A percentile compares a stretch with the other conserved stretches of the same genome.
These are phyloP conservation scores for Neodidymelliopsis sp. DNA, from an alignment of 2,329 filamentous ascomycete genomes.

Conservation along the genomic window DNA sequence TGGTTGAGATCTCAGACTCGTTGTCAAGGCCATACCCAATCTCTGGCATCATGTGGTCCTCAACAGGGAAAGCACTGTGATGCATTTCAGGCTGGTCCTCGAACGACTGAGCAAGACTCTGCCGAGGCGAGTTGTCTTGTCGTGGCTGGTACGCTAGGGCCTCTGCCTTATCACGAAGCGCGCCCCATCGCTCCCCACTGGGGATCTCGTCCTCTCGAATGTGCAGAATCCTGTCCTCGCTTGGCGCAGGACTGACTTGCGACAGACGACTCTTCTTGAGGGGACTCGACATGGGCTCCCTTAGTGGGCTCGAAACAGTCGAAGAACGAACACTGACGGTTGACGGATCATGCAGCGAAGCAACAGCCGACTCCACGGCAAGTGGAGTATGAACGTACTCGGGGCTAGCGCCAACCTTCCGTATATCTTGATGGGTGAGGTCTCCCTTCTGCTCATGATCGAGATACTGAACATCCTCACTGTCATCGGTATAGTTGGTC, in stretches of 20 bases:
- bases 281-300: conserved; percentile 26
- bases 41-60: conserved; percentile 77
- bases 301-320: conserved; percentile 29
- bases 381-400: conserved; percentile 75
- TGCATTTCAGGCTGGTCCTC: conserved; percentile 64
- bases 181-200: conserved; percentile 45
- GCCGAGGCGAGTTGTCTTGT: conserved; percentile 59
- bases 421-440: conserved; percentile 71
- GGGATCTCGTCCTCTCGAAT: conserved; percentile 32
- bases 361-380: conserved; percentile 87
- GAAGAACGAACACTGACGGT: conserved; percentile 64
- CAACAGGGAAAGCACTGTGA: conserved; percentile 73
- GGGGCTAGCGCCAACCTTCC: conserved; percentile 74
- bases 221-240: conserved; percentile 19
- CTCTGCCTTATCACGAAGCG: conserved; percentile 53
- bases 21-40: conserved; percentile 70
- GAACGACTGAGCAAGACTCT: conserved; percentile 60
- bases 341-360: conserved; percentile 86
- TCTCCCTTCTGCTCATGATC: conserved; percentile 60
- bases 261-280: conserved; percentile 36
- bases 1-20: conserved; percentile 76
- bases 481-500: conserved; percentile 63
- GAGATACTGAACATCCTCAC: conserved; percentile 61
- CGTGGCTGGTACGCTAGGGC: conserved; percentile 39
- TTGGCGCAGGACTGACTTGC: conserved; percentile 35